Evolutionary conservation across 2,329 filamentous ascomycete genomes (phyloP).

Genomic region (Colletotrichum sp.): DNA sequence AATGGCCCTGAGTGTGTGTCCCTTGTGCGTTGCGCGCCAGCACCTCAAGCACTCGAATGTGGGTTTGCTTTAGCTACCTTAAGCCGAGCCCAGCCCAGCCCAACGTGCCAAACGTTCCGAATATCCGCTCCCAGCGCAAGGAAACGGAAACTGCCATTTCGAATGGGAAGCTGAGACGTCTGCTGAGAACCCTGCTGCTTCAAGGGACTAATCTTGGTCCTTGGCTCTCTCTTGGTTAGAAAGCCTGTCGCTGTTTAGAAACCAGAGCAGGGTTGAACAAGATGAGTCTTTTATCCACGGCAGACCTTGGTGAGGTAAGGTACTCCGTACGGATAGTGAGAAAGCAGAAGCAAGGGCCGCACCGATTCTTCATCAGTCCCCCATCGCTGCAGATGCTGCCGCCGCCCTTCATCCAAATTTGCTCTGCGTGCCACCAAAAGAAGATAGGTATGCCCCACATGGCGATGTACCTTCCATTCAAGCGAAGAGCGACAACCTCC

Average conservation of each 20-base stretch:
- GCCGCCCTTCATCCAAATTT: background rate
- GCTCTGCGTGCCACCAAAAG: background rate
- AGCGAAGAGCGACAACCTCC: background rate
- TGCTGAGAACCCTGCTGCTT: background rate
- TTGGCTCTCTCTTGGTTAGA: background rate
- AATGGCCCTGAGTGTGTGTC: background rate
- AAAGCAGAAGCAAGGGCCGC: background rate
- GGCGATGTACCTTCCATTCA: background rate
- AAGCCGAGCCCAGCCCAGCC: constrained; percentile 6
- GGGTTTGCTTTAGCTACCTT: background rate
- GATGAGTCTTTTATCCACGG: background rate
- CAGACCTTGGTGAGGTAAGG: background rate
- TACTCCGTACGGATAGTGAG: too few relatives aligned
- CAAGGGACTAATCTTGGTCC: too few relatives aligned
- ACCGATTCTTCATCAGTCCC: background rate
- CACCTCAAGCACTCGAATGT: background rate
- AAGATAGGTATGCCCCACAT: background rate
- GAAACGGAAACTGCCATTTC: background rate
- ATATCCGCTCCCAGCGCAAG: constrained; percentile 5
- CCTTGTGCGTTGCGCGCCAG: background rate
- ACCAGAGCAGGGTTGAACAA: background rate
- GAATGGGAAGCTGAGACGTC: background rate
- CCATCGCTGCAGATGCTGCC: background rate
- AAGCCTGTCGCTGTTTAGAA: background rate
- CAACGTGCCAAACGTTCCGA: constrained; percentile 10